Percentiles rank a stretch among this genome's conserved stretches.
phyloP scores from a whole-genome alignment of 2,329 filamentous ascomycete species.

The Seiridium cupressi region DNA sequence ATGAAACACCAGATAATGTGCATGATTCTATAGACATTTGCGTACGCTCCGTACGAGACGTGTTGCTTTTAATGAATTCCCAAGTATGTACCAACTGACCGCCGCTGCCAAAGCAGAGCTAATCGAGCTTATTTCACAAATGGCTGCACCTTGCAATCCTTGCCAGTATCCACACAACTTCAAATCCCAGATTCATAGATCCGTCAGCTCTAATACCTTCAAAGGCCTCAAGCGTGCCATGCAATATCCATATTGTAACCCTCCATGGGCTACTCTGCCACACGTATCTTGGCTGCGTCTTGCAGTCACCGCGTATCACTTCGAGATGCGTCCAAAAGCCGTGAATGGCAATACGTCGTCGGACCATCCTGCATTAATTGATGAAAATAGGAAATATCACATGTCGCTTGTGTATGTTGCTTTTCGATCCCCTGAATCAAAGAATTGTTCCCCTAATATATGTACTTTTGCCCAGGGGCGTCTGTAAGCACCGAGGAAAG shows the following conservation, averaged over 20 bases:
- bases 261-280: not conserved
- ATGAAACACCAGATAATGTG: not conserved
- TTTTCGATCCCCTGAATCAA: not conserved
- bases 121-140: not conserved
- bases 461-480: not conserved
- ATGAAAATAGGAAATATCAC: not conserved
- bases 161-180: not conserved
- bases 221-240: not conserved
- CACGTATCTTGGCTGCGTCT: not conserved
- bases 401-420: not conserved
- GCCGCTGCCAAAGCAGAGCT: not conserved
- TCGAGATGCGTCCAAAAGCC: not conserved
- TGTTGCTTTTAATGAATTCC: not conserved
- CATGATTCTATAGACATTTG: slow-evolving; percentile 1
- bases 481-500: not conserved
- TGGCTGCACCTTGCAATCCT: not conserved
- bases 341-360: not conserved
- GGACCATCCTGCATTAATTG: not conserved
- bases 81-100: not conserved
- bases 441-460: not conserved
- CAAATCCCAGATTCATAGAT: not conserved
- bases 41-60: not conserved
- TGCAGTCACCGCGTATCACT: not conserved
- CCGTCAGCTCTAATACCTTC: not conserved
- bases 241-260: not conserved